Conservation (phyloP, 306 rosid genomes). For the Cercis canadensis region DNA sequence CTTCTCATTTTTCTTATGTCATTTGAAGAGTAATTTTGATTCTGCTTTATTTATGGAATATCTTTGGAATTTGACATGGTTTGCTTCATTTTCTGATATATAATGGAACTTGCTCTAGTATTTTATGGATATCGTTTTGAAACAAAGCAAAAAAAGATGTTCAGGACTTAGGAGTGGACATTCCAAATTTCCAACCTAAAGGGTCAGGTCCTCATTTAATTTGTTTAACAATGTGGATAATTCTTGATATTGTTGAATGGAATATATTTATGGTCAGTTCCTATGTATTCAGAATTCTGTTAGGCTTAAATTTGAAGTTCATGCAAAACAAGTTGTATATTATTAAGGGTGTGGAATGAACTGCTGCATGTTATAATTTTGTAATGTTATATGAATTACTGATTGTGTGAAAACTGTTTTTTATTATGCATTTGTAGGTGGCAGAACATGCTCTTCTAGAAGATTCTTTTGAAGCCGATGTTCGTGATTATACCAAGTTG, state of each 20-base stretch:
- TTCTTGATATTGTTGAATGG: conserved; percentile 20
- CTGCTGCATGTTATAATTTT: conserved; percentile 39
- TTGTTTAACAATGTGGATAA: conserved; percentile 1
- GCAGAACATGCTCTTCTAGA: conserved; percentile 75
- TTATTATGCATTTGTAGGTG: conserved; percentile 57
- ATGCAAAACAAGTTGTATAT: conserved; percentile 41
- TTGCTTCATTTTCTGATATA: conserved; percentile 7
- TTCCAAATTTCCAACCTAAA: neutral
- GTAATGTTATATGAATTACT: conserved; percentile 38
- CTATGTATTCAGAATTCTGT: neutral
- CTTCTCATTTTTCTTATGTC: conserved; percentile 18
- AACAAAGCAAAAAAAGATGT: conserved; percentile 36
- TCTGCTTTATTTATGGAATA: neutral
- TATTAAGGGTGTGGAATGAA: neutral
- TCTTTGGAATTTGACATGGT: neutral
- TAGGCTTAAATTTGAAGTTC: neutral
- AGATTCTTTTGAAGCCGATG: conserved; percentile 71
- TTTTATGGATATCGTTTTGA: neutral
- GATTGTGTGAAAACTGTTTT: neutral
- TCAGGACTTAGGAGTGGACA: neutral
- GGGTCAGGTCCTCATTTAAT: neutral
- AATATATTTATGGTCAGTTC: neutral
- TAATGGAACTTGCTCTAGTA: neutral
- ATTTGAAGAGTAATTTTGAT: neutral
- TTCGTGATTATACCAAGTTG: conserved; percentile 83